Percentiles rank a stretch among this genome's conserved stretches.
phyloP scores from a whole-genome alignment of 768 basidiomycete species.

The Leccinellum luteum region DNA sequence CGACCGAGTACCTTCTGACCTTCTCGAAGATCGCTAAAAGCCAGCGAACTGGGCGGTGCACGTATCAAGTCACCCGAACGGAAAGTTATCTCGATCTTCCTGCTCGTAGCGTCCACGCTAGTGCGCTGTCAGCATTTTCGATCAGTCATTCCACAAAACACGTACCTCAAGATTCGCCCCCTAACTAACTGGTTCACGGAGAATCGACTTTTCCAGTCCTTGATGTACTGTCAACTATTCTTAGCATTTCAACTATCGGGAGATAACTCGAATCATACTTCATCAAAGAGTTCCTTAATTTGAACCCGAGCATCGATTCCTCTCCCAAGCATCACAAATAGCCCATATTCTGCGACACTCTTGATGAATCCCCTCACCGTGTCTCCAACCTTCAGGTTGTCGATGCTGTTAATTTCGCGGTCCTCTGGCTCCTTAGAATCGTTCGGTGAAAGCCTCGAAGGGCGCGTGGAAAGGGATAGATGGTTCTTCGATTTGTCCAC shows the following conservation, averaged over 20 bases:
- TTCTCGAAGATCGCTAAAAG: slow-evolving; percentile 57
- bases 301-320: slow-evolving; percentile 89
- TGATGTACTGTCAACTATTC: slow-evolving; percentile 64
- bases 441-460: slow-evolving; percentile 63
- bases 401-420: slow-evolving; percentile 59
- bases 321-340: slow-evolving; percentile 85
- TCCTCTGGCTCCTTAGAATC: slow-evolving; percentile 53
- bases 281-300: slow-evolving; percentile 91
- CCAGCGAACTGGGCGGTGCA: slow-evolving; percentile 34
- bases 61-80: slow-evolving; percentile 59
- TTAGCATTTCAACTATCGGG: slow-evolving; percentile 2
- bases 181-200: slow-evolving; percentile 78
- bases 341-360: slow-evolving; percentile 78
- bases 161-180: slow-evolving; percentile 80
- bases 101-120: slow-evolving; percentile 68
- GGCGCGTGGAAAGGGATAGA: slow-evolving; percentile 77
- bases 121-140: slow-evolving; percentile 7
- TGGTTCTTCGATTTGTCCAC: slow-evolving; percentile 67
- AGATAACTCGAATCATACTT: slow-evolving; percentile 37
- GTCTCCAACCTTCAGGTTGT: slow-evolving; percentile 67
- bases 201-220: slow-evolving; percentile 92
- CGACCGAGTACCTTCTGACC: slow-evolving; percentile 80
- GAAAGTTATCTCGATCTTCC: slow-evolving; percentile 90
- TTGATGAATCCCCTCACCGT: slow-evolving; percentile 88
- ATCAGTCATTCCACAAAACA: not conserved